Evolutionary conservation across 257 asterid species (phyloP).

Genomic region (Lavandula angustifolia): DNA sequence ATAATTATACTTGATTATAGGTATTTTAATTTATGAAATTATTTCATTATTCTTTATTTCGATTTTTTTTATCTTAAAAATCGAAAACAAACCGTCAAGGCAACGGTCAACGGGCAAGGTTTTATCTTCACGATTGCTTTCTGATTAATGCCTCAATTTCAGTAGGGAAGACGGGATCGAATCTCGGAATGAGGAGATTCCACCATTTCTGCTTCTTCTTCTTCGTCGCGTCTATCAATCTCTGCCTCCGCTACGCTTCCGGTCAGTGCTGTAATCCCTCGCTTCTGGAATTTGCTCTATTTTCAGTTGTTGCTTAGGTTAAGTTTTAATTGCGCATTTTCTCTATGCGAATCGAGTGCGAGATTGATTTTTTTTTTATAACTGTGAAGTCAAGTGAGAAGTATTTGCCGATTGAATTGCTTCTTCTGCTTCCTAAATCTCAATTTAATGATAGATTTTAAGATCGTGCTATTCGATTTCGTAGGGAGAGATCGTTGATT

Average conservation of each 20-base stretch:
- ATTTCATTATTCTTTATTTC: no score
- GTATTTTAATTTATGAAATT: no score
- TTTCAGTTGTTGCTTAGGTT: conserved; percentile 14
- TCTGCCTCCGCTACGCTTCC: conserved; percentile 32
- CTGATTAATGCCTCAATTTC: conserved; percentile 12
- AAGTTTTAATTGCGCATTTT: neutral
- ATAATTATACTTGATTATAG: no score
- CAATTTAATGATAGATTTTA: neutral
- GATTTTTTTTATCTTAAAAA: no score
- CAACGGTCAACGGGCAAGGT: conserved; percentile 7
- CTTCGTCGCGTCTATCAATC: conserved; percentile 29
- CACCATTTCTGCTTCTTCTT: conserved; percentile 28
- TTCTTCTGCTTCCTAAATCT: neutral
- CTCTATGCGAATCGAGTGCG: neutral
- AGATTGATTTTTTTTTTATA: neutral
- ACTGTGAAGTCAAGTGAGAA: neutral
- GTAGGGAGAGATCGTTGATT: conserved; percentile 13
- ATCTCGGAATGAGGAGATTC: conserved; percentile 35
- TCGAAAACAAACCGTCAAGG: neutral
- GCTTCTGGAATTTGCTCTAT: conserved; percentile 7
- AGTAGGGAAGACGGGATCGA: neutral
- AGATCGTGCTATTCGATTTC: neutral
- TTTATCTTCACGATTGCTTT: neutral
- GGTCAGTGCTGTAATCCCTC: conserved; percentile 36
- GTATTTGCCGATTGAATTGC: neutral